These are phyloP conservation scores for Paecilomyces formosus DNA, from an alignment of 2,329 filamentous ascomycete genomes.

Conservation along the genomic window DNA sequence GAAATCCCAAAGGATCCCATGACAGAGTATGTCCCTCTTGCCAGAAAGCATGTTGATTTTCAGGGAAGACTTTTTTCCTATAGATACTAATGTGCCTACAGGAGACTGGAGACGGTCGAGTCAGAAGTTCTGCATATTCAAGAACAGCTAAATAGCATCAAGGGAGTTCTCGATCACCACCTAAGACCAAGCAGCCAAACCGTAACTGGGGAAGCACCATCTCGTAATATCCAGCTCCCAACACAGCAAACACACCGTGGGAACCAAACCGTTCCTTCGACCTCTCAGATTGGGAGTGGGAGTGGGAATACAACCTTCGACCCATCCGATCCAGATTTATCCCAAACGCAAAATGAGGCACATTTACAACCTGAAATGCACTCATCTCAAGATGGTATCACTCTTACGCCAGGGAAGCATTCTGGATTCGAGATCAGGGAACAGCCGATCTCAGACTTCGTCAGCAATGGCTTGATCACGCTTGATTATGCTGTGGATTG, in stretches of 20 bases:
- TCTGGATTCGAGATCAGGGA: conserved; percentile 27
- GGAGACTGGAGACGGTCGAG: conserved; percentile 26
- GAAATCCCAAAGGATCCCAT: conserved; percentile 24
- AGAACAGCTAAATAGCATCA: conserved; percentile 20
- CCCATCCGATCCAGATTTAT: neutral
- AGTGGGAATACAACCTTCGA: neutral
- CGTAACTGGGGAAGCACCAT: conserved; percentile 1
- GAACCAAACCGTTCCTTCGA: neutral
- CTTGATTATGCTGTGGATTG: conserved; percentile 23
- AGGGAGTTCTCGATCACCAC: conserved; percentile 10
- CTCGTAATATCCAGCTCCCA: neutral
- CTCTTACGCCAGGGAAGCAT: conserved; percentile 14
- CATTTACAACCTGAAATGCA: conserved; percentile 1
- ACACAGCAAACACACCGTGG: conserved; percentile 1
- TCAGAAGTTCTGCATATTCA: conserved; percentile 21
- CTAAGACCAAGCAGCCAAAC: conserved; percentile 2
- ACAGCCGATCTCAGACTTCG: conserved; percentile 27
- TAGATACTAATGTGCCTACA: conserved; percentile 6
- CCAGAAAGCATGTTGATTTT: neutral
- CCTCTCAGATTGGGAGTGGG: neutral
- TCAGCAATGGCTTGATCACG: conserved; percentile 26
- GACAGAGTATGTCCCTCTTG: conserved; percentile 14
- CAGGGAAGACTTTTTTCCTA: neutral
- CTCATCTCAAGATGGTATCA: conserved; percentile 4
- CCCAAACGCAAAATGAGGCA: conserved; percentile 2